These are phyloP conservation scores for Pichia sorboxylosa DNA, from an alignment of 1,139 yeast genomes.

Conservation along the genomic window DNA sequence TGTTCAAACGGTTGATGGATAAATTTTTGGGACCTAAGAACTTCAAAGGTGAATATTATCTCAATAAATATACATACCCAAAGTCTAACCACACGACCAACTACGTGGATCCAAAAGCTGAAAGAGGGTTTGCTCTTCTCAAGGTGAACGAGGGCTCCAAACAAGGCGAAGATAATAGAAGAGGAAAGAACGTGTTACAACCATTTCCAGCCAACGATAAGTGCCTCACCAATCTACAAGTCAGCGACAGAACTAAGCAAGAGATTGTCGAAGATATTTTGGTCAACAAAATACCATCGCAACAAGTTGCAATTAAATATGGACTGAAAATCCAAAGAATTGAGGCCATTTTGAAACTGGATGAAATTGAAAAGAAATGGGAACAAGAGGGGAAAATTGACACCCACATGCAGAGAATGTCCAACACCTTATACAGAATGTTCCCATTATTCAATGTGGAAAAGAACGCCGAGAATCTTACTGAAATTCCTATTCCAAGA, in stretches of 20 bases:
- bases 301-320: slow-evolving; percentile 67
- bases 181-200: slow-evolving; percentile 26
- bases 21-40: slow-evolving; percentile 74
- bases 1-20: slow-evolving; percentile 30
- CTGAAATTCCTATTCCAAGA: slow-evolving; percentile 90
- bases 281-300: slow-evolving; percentile 43
- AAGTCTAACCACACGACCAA: slow-evolving; percentile 66
- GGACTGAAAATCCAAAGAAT: slow-evolving; percentile 77
- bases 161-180: slow-evolving; percentile 6
- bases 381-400: slow-evolving; percentile 38
- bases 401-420: slow-evolving; percentile 43
- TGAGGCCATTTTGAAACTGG: slow-evolving; percentile 69
- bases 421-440: slow-evolving; percentile 59
- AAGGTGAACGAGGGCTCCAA: slow-evolving; percentile 13
- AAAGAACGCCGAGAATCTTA: slow-evolving; percentile 46
- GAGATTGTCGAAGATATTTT: slow-evolving; percentile 48
- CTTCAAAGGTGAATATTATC: slow-evolving; percentile 68
- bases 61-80: slow-evolving; percentile 66
- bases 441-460: slow-evolving; percentile 57
- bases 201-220: slow-evolving; percentile 75
- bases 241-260: slow-evolving; percentile 47
- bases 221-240: slow-evolving; percentile 54
- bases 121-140: slow-evolving; percentile 30
- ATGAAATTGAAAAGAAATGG: slow-evolving; percentile 53
- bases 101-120: slow-evolving; percentile 53